Evolutionary conservation across 768 basidiomycete genomes (phyloP).

Genomic region (Crassisporium funariophilum): DNA sequence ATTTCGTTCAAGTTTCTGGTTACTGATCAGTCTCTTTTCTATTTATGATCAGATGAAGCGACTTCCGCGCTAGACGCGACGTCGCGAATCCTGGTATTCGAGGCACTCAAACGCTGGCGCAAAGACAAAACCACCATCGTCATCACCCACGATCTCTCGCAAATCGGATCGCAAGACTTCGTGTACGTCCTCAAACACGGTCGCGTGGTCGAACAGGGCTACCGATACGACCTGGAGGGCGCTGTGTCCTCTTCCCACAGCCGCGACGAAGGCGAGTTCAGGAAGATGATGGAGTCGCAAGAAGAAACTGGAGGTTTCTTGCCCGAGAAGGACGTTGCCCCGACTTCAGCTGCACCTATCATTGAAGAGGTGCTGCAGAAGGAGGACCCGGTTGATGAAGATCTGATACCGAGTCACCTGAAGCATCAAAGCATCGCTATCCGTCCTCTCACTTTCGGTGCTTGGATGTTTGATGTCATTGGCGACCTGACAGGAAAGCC

Average conservation of each 20-base stretch:
- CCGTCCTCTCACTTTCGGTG: slow-evolving; percentile 64
- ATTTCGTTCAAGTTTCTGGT: background rate
- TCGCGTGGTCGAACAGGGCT: slow-evolving; percentile 83
- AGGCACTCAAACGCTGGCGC: slow-evolving; percentile 69
- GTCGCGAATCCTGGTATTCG: slow-evolving; percentile 83
- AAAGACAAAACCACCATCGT: slow-evolving; percentile 84
- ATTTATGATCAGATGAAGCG: slow-evolving; percentile 68
- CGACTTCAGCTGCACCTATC: slow-evolving; percentile 40
- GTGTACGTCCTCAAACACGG: slow-evolving; percentile 91
- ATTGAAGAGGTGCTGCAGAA: slow-evolving; percentile 47
- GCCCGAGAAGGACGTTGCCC: slow-evolving; percentile 39
- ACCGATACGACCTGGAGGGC: slow-evolving; percentile 73
- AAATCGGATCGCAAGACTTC: slow-evolving; percentile 76
- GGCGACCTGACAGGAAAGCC: slow-evolving; percentile 64
- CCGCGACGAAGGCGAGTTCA: too few relatives aligned
- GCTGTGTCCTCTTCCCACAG: too few relatives aligned
- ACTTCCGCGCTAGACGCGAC: slow-evolving; percentile 86
- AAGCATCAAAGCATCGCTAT: slow-evolving; percentile 47
- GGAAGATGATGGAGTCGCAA: slow-evolving; percentile 37
- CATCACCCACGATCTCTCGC: slow-evolving; percentile 94
- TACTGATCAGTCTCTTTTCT: slow-evolving; percentile 39
- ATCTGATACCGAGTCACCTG: slow-evolving; percentile 28
- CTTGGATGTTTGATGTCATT: slow-evolving; percentile 86
- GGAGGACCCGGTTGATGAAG: slow-evolving; percentile 45
- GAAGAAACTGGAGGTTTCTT: slow-evolving; percentile 52